These are phyloP conservation scores for Neoboletus magnificus DNA, from an alignment of 768 basidiomycete species.

Conservation along the genomic window DNA sequence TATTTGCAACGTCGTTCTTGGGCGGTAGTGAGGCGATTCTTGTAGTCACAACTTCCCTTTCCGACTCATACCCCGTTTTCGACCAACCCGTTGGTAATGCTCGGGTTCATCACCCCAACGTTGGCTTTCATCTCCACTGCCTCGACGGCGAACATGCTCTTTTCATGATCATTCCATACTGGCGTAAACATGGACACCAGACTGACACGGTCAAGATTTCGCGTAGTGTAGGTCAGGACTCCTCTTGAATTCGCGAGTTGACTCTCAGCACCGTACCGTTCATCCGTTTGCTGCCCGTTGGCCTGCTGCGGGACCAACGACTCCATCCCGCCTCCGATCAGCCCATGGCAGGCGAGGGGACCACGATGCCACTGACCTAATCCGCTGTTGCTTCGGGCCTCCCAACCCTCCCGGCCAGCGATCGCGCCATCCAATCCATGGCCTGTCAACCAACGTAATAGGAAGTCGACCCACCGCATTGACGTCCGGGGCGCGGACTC, in stretches of 20 bases:
- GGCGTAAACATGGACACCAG: not conserved
- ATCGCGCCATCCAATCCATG: not conserved
- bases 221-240: not conserved
- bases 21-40: too few relatives aligned
- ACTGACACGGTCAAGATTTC: not conserved
- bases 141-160: not conserved
- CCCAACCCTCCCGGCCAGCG: not conserved
- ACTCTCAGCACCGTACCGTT: not conserved
- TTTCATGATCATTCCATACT: not conserved
- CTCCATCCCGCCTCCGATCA: not conserved
- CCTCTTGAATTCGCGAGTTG: not conserved
- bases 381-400: not conserved
- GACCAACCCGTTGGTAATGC: not conserved
- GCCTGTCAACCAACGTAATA: not conserved
- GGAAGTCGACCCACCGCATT: not conserved
- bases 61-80: not conserved
- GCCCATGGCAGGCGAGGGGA: not conserved
- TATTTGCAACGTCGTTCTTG: not conserved
- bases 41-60: too few relatives aligned
- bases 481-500: not conserved
- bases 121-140: not conserved
- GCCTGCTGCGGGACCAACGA: not conserved
- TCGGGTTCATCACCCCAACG: too few relatives aligned
- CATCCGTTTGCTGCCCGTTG: not conserved
- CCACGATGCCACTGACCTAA: not conserved